These are phyloP conservation scores for Saccharomyces uvarum DNA, from an alignment of 1,139 yeast genomes.

Conservation along the genomic window DNA sequence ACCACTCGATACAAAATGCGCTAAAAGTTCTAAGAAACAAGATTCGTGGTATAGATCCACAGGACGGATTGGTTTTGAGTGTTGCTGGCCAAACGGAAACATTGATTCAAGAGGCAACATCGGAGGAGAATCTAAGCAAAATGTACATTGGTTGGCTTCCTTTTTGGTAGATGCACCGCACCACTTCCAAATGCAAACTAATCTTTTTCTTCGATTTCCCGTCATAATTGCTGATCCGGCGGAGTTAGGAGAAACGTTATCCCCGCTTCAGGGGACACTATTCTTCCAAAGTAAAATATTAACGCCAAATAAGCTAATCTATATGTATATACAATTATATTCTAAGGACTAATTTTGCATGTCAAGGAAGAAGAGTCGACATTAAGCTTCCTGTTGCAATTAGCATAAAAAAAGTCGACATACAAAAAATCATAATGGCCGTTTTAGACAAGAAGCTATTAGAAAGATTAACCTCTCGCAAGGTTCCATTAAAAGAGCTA, in stretches of 20 bases:
- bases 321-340: not conserved
- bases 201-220: not conserved
- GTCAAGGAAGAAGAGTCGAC: not conserved
- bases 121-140: conserved; percentile 58
- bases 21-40: conserved; percentile 68
- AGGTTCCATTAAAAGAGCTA: conserved; percentile 15
- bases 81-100: conserved; percentile 91
- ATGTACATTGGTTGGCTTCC: conserved; percentile 98
- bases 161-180: conserved; percentile 39
- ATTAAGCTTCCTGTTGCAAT: too few relatives aligned
- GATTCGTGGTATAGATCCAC: conserved; percentile 74
- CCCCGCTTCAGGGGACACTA: not conserved
- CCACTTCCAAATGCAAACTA: not conserved
- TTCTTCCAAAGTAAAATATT: not conserved
- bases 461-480: conserved; percentile 9
- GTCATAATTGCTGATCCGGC: not conserved
- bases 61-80: conserved; percentile 80
- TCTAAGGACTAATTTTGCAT: not conserved
- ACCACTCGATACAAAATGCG: conserved; percentile 39
- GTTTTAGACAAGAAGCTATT: conserved; percentile 11
- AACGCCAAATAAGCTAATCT: not conserved
- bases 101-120: conserved; percentile 75
- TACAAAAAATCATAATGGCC: not conserved
- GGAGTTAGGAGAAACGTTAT: not conserved
- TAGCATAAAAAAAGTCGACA: not conserved